Evolutionary conservation across 2,329 filamentous ascomycete genomes (phyloP).

Genomic region (Sporothrix protearum): DNA sequence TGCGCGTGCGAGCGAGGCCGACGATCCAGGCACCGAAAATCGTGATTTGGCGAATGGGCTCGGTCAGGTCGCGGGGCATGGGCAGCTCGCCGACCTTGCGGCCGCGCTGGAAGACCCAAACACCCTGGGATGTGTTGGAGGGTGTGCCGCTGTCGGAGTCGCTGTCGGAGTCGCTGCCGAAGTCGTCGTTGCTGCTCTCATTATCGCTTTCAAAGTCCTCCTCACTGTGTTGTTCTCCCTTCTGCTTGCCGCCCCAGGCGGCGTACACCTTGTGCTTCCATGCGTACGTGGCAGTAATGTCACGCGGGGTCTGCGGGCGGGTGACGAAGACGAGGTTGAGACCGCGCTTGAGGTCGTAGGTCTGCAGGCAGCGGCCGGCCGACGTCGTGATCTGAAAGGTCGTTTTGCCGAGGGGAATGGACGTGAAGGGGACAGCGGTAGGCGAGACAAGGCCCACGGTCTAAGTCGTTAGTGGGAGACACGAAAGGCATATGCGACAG

Average conservation of each 20-base stretch:
- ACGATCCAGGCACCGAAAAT: conserved; percentile 91
- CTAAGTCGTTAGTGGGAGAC: conserved; percentile 42
- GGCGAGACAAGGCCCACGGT: conserved; percentile 92
- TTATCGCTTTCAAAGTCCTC: background rate
- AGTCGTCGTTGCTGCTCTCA: background rate
- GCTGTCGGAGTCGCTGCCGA: background rate
- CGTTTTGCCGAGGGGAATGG: conserved; percentile 82
- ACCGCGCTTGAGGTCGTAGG: conserved; percentile 87
- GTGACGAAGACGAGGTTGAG: conserved; percentile 93
- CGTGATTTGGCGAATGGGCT: conserved; percentile 73
- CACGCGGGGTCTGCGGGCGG: conserved; percentile 77
- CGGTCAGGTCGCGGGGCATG: conserved; percentile 59
- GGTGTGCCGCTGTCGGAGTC: background rate
- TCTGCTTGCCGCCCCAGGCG: conserved; percentile 68
- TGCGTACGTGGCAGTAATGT: conserved; percentile 80
- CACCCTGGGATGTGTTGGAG: conserved; percentile 50
- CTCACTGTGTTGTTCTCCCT: conserved; percentile 12
- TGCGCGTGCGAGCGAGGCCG: conserved; percentile 67
- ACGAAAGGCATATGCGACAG: background rate
- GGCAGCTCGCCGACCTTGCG: conserved; percentile 76
- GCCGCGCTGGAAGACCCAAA: conserved; percentile 91
- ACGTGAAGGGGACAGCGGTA: conserved; percentile 84
- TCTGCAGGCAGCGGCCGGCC: conserved; percentile 84
- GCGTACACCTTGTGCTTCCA: conserved; percentile 86
- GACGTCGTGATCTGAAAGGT: conserved; percentile 98